Percentiles rank a stretch among this genome's conserved stretches.
phyloP scores from a whole-genome alignment of 176 grass and related monocot genomes.

The Olyra latifolia region DNA sequence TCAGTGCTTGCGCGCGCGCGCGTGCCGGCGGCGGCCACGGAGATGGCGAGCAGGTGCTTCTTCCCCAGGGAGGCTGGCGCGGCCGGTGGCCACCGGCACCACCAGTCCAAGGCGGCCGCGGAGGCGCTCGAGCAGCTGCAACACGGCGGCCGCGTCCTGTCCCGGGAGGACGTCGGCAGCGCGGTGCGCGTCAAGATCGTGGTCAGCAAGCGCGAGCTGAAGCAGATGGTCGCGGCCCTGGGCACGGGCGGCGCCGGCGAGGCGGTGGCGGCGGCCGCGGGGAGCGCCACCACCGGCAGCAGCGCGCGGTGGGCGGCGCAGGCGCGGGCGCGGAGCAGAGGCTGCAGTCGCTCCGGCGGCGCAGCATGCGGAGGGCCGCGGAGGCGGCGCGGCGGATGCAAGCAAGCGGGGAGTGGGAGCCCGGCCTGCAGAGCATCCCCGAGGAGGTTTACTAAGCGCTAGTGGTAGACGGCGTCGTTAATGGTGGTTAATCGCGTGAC shows the following conservation, averaged over 20 bases:
- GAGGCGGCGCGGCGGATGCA: constrained; percentile 46
- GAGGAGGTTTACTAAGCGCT: constrained; percentile 58
- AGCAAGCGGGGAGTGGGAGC: constrained; percentile 61
- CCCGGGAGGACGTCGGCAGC: constrained; percentile 60
- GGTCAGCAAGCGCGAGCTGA: constrained; percentile 84
- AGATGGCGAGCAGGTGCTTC: constrained; percentile 55
- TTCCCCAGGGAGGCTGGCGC: constrained; percentile 45
- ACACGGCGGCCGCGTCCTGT: constrained; percentile 51
- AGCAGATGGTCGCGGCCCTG: constrained; percentile 71
- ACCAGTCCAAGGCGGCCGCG: constrained; percentile 36
- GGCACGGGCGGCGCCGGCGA: constrained; percentile 28
- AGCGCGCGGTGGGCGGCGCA: constrained; percentile 14
- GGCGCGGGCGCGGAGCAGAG: constrained; percentile 50
- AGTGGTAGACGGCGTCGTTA: constrained; percentile 28
- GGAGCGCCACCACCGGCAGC: constrained; percentile 24
- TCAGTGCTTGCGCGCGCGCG: not conserved
- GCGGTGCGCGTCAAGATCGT: constrained; percentile 87
- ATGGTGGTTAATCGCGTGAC: constrained; percentile 43
- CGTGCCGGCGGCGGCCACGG: not conserved
- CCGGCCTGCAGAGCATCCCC: constrained; percentile 83
- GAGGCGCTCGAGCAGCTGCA: constrained; percentile 54
- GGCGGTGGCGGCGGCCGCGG: constrained; percentile 15
- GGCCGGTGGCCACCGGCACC: not conserved
- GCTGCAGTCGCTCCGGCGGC: constrained; percentile 76
- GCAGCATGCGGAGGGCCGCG: constrained; percentile 56